Evolutionary conservation across 2,329 filamentous ascomycete genomes (phyloP).

Genomic region (Rasamsonia emersonii): DNA sequence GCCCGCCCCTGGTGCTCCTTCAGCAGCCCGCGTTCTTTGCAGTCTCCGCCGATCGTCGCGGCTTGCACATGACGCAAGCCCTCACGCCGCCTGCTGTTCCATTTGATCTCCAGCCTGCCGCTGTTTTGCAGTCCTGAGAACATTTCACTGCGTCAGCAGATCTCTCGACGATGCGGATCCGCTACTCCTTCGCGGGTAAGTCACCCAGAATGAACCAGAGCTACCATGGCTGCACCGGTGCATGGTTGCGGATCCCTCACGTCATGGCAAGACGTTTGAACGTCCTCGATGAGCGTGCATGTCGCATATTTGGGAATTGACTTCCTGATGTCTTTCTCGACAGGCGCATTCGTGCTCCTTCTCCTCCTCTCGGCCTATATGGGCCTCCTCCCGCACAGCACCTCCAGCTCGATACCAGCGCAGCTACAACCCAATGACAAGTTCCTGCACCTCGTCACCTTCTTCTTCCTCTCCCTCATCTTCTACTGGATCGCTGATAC

Average conservation of each 20-base stretch:
- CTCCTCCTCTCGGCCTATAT: slow-evolving; percentile 68
- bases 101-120: no score
- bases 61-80: no score
- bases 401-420: slow-evolving; percentile 30
- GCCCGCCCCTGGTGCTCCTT: no score
- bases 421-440: slow-evolving; percentile 72
- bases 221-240: no score
- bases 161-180: slow-evolving; percentile 66
- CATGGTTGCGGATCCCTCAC: no score
- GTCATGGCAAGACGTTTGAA: no score
- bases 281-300: no score
- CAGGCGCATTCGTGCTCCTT: slow-evolving; percentile 59
- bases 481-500: slow-evolving; percentile 99
- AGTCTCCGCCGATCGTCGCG: no score
- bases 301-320: neutral
- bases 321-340: slow-evolving; percentile 3
- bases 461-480: slow-evolving; percentile 72
- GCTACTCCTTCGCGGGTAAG: slow-evolving; percentile 80
- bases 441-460: slow-evolving; percentile 73
- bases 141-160: no score
- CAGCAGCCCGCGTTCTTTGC: no score
- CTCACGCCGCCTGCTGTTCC: no score
- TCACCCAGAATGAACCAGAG: slow-evolving; percentile 11
- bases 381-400: slow-evolving; percentile 56
- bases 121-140: no score